A percentile compares a stretch with the other conserved stretches of the same genome.
phyloP scores from a whole-genome alignment of 805 yeast species.

The Ogataea salicorniae region DNA sequence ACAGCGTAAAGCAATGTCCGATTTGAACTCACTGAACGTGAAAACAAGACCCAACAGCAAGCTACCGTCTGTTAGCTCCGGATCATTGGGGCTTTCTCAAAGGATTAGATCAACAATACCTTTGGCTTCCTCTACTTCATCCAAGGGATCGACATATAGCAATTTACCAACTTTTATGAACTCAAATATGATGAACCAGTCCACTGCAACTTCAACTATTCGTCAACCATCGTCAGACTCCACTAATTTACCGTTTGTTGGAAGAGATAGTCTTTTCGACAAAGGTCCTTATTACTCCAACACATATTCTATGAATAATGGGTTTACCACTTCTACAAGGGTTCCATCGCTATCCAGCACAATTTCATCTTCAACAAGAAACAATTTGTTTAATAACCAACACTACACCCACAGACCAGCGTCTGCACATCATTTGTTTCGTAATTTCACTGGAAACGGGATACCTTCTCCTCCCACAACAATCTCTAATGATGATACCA shows the following conservation, averaged over 20 bases:
- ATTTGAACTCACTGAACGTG: background rate
- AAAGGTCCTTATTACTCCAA: background rate
- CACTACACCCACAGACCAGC: background rate
- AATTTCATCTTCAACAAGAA: background rate
- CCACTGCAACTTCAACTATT: slow-evolving; percentile 1
- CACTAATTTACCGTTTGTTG: slow-evolving; percentile 15
- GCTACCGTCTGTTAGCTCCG: background rate
- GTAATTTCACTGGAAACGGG: slow-evolving; percentile 1
- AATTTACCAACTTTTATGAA: slow-evolving; percentile 16
- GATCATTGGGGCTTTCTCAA: background rate
- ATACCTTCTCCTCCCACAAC: background rate
- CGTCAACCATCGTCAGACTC: slow-evolving; percentile 10
- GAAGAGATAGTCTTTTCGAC: slow-evolving; percentile 11
- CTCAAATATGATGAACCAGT: slow-evolving; percentile 5
- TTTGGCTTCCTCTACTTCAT: slow-evolving; percentile 10
- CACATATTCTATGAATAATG: background rate
- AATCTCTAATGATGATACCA: background rate
- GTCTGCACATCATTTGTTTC: too few species aligned
- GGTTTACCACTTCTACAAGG: slow-evolving; percentile 10
- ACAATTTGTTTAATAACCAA: background rate
- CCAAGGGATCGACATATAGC: slow-evolving; percentile 11
- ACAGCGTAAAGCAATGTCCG: background rate
- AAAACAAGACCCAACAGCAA: background rate
- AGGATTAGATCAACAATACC: slow-evolving; percentile 3
- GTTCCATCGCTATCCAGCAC: slow-evolving; percentile 6